phyloP scores from a whole-genome alignment of 2,329 filamentous ascomycete species.

The Colletotrichum horii region DNA sequence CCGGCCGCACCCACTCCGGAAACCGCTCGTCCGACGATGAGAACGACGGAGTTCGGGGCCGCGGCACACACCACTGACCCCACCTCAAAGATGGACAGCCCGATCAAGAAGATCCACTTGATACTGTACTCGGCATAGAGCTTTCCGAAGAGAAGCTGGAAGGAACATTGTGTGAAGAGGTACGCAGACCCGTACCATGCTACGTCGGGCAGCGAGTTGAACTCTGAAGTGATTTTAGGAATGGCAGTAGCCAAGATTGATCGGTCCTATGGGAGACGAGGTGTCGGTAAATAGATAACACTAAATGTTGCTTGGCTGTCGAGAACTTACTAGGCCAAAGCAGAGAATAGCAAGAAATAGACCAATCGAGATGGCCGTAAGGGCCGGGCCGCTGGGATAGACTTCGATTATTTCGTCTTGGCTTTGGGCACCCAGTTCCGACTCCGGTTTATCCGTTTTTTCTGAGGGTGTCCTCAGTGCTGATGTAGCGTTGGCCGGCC shows the following conservation, averaged over 20 bases:
- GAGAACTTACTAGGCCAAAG: slow-evolving; percentile 9
- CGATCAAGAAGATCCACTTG: slow-evolving; percentile 38
- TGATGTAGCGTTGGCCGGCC: background rate
- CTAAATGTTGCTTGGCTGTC: background rate
- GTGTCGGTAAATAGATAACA: background rate
- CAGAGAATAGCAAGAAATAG: slow-evolving; percentile 11
- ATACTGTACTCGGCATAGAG: slow-evolving; percentile 60
- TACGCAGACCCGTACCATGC: slow-evolving; percentile 9
- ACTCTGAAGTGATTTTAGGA: slow-evolving; percentile 21
- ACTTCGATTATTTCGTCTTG: background rate
- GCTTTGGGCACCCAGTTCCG: background rate
- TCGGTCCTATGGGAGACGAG: background rate
- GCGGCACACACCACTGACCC: slow-evolving; percentile 48
- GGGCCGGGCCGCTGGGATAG: background rate
- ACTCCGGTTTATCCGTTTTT: background rate
- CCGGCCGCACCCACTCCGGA: slow-evolving; percentile 37
- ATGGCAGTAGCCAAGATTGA: slow-evolving; percentile 17
- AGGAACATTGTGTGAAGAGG: slow-evolving; percentile 15
- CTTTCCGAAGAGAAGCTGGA: slow-evolving; percentile 57
- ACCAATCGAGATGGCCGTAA: slow-evolving; percentile 1
- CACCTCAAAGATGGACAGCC: slow-evolving; percentile 47
- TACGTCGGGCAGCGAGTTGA: slow-evolving; percentile 15
- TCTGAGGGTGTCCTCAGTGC: background rate
- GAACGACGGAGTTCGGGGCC: slow-evolving; percentile 39
- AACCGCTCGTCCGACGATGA: slow-evolving; percentile 46